These are phyloP conservation scores for Dactylellina cionopaga DNA, from an alignment of 2,329 filamentous ascomycete species.

Conservation along the genomic window DNA sequence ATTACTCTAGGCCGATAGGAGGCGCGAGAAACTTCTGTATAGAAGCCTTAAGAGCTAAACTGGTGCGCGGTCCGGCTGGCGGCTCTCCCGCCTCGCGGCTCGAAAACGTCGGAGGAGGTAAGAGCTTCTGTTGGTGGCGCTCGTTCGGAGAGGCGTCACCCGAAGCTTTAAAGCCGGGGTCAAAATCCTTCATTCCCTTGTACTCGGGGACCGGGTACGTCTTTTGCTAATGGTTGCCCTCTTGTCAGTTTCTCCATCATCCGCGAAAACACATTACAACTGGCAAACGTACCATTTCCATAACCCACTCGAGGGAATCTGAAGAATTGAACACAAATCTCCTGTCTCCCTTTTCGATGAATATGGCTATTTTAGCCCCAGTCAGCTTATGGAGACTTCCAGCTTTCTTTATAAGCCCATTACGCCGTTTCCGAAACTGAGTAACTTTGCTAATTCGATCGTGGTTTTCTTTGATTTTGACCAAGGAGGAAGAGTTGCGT, in stretches of 20 bases:
- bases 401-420: conserved; percentile 7
- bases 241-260: not conserved
- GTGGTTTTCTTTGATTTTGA: conserved; percentile 1
- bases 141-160: too few relatives aligned
- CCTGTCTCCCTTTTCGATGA: conserved; percentile 13
- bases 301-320: conserved; percentile 9
- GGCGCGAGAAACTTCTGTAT: too few relatives aligned
- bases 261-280: too few relatives aligned
- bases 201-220: not conserved
- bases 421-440: not conserved
- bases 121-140: too few relatives aligned
- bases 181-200: not conserved
- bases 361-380: conserved; percentile 1
- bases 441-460: not conserved
- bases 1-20: too few relatives aligned
- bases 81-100: too few relatives aligned
- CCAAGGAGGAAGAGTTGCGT: not conserved
- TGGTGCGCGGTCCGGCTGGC: too few relatives aligned
- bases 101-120: too few relatives aligned
- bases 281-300: conserved; percentile 11
- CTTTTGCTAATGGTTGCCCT: not conserved
- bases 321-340: conserved; percentile 13
- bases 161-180: not conserved
- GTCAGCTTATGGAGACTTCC: not conserved
- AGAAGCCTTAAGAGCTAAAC: too few relatives aligned